Base-by-base conservation (phyloP, 2,329 filamentous ascomycete genomes). In the Sordariomycetes sp. region DNA sequence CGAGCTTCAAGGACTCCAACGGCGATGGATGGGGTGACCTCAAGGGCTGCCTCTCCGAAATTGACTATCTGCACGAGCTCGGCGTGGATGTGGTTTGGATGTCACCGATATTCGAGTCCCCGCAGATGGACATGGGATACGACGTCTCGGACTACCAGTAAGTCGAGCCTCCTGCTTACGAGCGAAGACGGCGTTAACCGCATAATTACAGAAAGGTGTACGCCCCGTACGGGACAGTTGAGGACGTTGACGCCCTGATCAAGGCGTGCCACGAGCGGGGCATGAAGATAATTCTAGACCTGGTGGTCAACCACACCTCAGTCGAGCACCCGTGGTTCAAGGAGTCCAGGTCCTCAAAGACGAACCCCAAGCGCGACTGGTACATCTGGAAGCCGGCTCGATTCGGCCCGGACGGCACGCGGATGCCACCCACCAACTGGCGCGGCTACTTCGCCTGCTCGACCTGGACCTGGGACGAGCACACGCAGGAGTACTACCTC, bases 261-360 rank as follows among this genome's bases (percentile, higher is more conserved):
- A 68, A 81, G 54, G 78, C 78, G 25, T 79, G 83, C 32, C 85
- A 89, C 60, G 69, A 77, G 37, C 74, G 83, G 2, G 80, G 78
- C 3, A 87, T 90, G 80, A 86, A 84, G 66, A 73, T 90, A 12
- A 78, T 90, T 25, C 79, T 90, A 63, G 87, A 90, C 64, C 72
- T 90, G 12, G 88, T 90, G 1, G 80, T 89, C 57, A 91, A 90
- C 61, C 87, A 90, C 67, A 89, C 86, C 1, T 74, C 70, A 51
- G 70, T 77, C 61, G 72, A 83, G 66, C 54, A 56, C 54, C 54
- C 40, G 18, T 56, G 43, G 37, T 56, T 56, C 80, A 70, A 76
- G 53, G 75, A 82, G 62, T 79, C 79, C 20, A 72, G 78, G 57
- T 79, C 79, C 40, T 83, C 80, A 48, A 82, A 77, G 59, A 74